phyloP scores from a whole-genome alignment of 1,139 yeast genomes.

The Zygotorulaspora mrakii region DNA sequence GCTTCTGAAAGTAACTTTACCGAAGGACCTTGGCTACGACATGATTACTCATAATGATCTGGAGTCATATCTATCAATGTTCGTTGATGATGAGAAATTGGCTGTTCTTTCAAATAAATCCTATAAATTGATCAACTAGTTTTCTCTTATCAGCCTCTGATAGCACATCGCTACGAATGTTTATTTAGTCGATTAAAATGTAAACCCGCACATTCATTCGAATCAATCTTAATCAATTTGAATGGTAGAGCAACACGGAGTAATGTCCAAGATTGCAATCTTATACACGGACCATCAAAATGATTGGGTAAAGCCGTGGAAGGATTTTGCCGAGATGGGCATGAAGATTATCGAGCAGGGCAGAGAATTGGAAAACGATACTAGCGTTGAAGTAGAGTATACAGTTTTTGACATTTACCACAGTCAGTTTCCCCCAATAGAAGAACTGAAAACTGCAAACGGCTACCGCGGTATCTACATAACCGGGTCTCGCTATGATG shows the following conservation, averaged over 20 bases:
- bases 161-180: too few species aligned
- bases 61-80: slow-evolving; percentile 39
- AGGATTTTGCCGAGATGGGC: slow-evolving; percentile 30
- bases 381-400: slow-evolving; percentile 18
- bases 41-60: slow-evolving; percentile 39
- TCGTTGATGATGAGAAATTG: slow-evolving; percentile 46
- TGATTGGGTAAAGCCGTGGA: slow-evolving; percentile 26
- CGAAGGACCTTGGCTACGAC: slow-evolving; percentile 45
- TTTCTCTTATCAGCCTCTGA: too few species aligned
- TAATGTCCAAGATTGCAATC: slow-evolving; percentile 26
- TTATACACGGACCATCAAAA: slow-evolving; percentile 27
- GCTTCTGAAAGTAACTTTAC: slow-evolving; percentile 51
- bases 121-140: slow-evolving; percentile 15
- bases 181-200: too few species aligned
- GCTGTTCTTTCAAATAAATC: slow-evolving; percentile 19
- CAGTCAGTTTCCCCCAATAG: slow-evolving; percentile 29
- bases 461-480: slow-evolving; percentile 41
- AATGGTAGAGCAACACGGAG: neutral
- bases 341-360: slow-evolving; percentile 20
- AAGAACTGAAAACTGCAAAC: slow-evolving; percentile 15
- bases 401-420: slow-evolving; percentile 20
- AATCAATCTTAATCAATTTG: too few species aligned
- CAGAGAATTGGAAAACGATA: slow-evolving; percentile 12
- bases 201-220: too few species aligned
- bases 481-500: slow-evolving; percentile 56